Evolutionary conservation across 352 stramenopile genomes (phyloP).

Genomic region (Thraustochytrium striatum): DNA sequence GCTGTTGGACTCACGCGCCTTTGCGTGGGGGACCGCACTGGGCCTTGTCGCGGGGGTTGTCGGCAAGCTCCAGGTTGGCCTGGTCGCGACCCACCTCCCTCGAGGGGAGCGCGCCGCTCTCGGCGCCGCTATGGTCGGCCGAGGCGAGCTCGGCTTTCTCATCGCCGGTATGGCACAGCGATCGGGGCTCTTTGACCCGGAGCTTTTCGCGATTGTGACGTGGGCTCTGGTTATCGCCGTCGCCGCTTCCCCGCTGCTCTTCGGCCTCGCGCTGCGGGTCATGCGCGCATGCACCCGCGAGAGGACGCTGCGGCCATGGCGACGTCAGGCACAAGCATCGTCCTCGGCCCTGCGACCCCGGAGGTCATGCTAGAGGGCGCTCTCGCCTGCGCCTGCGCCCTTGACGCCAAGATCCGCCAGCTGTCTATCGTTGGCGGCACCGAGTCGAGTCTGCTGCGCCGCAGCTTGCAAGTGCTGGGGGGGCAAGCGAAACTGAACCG

Average conservation of each 20-base stretch:
- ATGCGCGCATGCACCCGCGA: too few relatives aligned
- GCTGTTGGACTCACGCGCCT: background rate
- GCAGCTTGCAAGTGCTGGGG: too few relatives aligned
- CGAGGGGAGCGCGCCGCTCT: background rate
- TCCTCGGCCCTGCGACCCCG: too few relatives aligned
- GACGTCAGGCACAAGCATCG: too few relatives aligned
- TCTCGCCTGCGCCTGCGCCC: too few relatives aligned
- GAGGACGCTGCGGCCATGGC: too few relatives aligned
- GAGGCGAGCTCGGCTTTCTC: background rate
- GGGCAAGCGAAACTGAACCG: too few relatives aligned
- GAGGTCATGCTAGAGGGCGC: too few relatives aligned
- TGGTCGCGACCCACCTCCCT: background rate
- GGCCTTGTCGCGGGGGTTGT: background rate
- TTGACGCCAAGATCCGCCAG: too few relatives aligned
- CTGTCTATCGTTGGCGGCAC: too few relatives aligned
- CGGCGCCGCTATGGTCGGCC: background rate
- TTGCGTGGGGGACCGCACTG: background rate
- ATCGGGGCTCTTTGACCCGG: background rate
- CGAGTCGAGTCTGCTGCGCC: too few relatives aligned
- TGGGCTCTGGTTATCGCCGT: background rate
- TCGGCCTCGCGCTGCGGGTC: too few relatives aligned
- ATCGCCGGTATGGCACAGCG: background rate
- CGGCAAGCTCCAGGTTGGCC: background rate
- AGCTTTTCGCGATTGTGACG: background rate
- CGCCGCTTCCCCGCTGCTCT: background rate